Base-by-base conservation (phyloP, 345 rosid species). In the Aquilaria malaccensis region DNA sequence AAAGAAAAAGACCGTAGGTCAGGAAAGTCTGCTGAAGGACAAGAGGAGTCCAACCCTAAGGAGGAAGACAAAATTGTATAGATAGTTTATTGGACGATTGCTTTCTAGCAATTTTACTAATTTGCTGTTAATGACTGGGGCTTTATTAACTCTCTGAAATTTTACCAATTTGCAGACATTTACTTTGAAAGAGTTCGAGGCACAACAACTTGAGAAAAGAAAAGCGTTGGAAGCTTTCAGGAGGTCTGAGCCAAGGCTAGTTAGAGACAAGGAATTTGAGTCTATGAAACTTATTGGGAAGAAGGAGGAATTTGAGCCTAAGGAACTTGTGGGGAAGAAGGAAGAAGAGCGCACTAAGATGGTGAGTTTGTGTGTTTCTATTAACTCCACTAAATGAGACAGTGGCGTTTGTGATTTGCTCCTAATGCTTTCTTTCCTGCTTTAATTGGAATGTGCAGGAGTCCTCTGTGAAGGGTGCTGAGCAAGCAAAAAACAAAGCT, bases 111-210 rank as follows among this genome's bases (percentile, higher is more conserved):
- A 9, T 15, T 15, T 15, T 15, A 15, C 29, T 55, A 10, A 2
- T 32, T 45, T 0, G 9, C 45, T 54, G 60, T 50, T 37, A 37
- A 37, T 22, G 7, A 37, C 43, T 3, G 43, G 43, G 2, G 43
- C 43, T 37, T 37, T 37, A 9, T 9, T 37, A 4, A 37, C 43
- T 37, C 7, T 37, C 7, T 5, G 43, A 37, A 37, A 3, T 5
- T 37, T 37, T 37, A 9, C 7, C 2, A 37, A 37, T 6, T 54
- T 49, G 49, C 66, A 70, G 69, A 46, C 52, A n/a, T 56, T 45
- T 60, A 64, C 66, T 1, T 56, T 70, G 7, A 43, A 30, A 46
- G 74, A 64, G 46, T 64, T 64, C 43, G 69, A 59, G 37, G 10
- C 55, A 5, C 5, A 37, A 37, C 43, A 37, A 37, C 7, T 9